Percentiles rank a stretch among this genome's conserved stretches.
Conservation (phyloP, 2,329 filamentous ascomycete species). For the Colletotrichum ledebouriae region DNA sequence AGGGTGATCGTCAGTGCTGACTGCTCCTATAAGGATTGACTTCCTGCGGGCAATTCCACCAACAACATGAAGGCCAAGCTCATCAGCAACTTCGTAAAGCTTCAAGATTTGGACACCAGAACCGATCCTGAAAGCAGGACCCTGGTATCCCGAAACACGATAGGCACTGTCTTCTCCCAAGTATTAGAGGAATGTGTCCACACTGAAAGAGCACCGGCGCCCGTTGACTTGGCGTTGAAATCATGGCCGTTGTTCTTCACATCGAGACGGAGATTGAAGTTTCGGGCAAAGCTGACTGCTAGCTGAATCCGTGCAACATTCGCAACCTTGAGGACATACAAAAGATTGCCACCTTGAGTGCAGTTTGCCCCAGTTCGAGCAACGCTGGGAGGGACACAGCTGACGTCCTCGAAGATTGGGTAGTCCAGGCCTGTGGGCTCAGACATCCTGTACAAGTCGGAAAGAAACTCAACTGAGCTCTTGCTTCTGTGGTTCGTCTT, state of each 20-base stretch:
- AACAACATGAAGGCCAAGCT: conserved; percentile 46
- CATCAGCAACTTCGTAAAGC: conserved; percentile 45
- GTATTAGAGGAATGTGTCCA: conserved; percentile 30
- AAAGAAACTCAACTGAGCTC: too few species aligned
- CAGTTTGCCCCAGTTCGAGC: conserved; percentile 37
- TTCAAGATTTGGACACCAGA: conserved; percentile 47
- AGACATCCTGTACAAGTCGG: not conserved
- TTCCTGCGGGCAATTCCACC: conserved; percentile 51
- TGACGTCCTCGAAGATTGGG: conserved; percentile 63
- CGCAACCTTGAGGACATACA: conserved; percentile 47
- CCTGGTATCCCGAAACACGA: conserved; percentile 37
- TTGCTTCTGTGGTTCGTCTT: conserved; percentile 46
- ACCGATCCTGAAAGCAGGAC: conserved; percentile 48
- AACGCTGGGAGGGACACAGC: conserved; percentile 45
- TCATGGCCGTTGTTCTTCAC: conserved; percentile 48
- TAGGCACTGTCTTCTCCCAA: conserved; percentile 45
- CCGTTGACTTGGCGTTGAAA: conserved; percentile 28
- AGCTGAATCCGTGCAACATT: conserved; percentile 41
- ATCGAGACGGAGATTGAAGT: conserved; percentile 55
- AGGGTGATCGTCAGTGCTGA: conserved; percentile 41
- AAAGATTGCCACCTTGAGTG: conserved; percentile 44
- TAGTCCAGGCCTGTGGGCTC: conserved; percentile 65
- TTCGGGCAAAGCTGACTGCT: conserved; percentile 41
- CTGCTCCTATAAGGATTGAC: too few species aligned
- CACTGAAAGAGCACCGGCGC: conserved; percentile 10